Percentiles rank a stretch among this genome's conserved stretches.
phyloP scores from a whole-genome alignment of 148 eudicot genomes.

The Pouteria glomerata region DNA sequence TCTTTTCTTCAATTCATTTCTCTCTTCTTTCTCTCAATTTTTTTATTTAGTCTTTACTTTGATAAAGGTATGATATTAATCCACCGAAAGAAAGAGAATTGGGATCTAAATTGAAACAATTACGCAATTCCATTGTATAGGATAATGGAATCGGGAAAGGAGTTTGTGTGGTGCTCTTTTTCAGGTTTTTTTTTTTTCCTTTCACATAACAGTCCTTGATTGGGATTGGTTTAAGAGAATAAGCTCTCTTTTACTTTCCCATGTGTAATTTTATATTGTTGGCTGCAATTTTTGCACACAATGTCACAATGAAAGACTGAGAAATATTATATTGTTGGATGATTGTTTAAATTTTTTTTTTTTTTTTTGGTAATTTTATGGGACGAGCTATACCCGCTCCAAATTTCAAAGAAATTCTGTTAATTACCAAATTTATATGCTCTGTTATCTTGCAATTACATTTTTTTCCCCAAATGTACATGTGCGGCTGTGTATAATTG shows the following conservation, averaged over 20 bases:
- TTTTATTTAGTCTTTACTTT: not conserved
- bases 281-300: not conserved
- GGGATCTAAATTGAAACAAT: conserved; percentile 5
- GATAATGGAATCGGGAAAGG: conserved; percentile 12
- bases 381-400: too few species aligned
- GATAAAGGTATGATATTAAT: not conserved
- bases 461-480: too few species aligned
- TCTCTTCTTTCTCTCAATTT: too few species aligned
- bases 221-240: conserved; percentile 14
- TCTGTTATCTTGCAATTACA: too few species aligned
- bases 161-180: conserved; percentile 3
- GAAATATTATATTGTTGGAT: too few species aligned
- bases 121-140: conserved; percentile 26
- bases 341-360: conserved; percentile 8
- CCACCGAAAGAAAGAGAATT: not conserved
- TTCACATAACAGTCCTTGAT: not conserved
- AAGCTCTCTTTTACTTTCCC: conserved; percentile 27
- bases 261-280: conserved; percentile 7
- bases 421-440: too few species aligned
- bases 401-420: too few species aligned
- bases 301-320: too few species aligned
- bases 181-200: not conserved
- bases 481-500: too few species aligned
- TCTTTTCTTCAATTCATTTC: conserved; percentile 10
- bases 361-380: too few species aligned